phyloP scores from a whole-genome alignment of 2,329 filamentous ascomycete genomes.

The Talaromyces sp. region DNA sequence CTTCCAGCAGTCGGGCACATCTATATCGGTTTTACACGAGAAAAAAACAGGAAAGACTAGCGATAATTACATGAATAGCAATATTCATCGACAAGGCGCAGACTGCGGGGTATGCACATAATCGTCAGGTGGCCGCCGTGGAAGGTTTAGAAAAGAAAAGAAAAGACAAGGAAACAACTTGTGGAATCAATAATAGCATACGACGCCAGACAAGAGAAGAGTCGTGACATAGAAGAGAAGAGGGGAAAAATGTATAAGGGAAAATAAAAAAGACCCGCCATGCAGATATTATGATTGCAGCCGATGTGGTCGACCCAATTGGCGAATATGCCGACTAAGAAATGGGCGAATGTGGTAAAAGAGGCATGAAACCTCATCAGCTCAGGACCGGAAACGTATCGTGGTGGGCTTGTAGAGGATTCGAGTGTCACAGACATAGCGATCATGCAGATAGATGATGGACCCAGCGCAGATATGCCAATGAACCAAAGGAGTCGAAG shows the following conservation, averaged over 20 bases:
- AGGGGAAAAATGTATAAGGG: background rate
- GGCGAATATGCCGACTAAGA: background rate
- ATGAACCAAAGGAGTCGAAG: background rate
- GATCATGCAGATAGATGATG: background rate
- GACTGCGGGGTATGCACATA: background rate
- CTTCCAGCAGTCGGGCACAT: background rate
- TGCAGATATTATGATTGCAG: conserved; percentile 3
- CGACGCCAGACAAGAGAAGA: background rate
- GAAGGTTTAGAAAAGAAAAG: background rate
- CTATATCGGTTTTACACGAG: background rate
- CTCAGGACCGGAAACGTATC: background rate
- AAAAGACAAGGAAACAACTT: background rate
- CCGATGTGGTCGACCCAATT: background rate
- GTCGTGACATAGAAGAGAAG: background rate
- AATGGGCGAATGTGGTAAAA: background rate
- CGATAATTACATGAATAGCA: background rate
- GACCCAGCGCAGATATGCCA: background rate
- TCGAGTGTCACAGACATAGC: background rate
- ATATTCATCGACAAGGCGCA: background rate
- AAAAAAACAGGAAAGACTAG: background rate
- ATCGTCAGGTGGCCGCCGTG: background rate
- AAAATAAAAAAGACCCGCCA: conserved; percentile 2
- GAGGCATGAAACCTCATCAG: background rate
- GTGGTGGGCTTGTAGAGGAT: background rate
- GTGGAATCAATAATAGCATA: background rate